phyloP scores from a whole-genome alignment of 2,329 filamentous ascomycete genomes.

The Sarocladium strictum region DNA sequence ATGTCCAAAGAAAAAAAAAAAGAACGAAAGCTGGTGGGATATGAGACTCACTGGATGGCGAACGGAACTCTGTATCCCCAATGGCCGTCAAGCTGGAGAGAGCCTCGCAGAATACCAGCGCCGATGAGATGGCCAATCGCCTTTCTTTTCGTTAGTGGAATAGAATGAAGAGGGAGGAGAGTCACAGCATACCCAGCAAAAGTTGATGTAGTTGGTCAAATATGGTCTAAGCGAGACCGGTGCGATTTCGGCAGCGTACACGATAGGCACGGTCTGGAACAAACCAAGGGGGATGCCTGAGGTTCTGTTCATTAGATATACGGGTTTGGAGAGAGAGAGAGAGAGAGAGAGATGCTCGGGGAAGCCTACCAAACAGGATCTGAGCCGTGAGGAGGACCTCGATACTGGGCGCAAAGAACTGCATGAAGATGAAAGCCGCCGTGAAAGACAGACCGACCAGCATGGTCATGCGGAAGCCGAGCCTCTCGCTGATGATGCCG shows the following conservation, averaged over 20 bases:
- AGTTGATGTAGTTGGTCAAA: conserved; percentile 12
- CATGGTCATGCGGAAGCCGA: conserved; percentile 29
- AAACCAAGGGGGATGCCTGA: conserved; percentile 9
- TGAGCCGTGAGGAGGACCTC: conserved; percentile 22
- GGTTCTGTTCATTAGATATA: no score
- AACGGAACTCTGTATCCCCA: conserved; percentile 12
- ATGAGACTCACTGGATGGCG: conserved; percentile 12
- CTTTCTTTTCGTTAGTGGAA: conserved; percentile 6
- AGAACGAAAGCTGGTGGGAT: background rate
- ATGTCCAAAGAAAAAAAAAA: no score
- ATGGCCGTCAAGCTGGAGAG: background rate
- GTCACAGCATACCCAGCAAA: conserved; percentile 9
- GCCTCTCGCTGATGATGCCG: conserved; percentile 31
- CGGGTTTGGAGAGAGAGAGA: no score
- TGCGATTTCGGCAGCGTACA: conserved; percentile 13
- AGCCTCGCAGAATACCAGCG: conserved; percentile 10
- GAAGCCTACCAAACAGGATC: conserved; percentile 22
- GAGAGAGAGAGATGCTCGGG: background rate
- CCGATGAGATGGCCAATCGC: conserved; percentile 12
- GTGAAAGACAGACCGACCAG: conserved; percentile 24
- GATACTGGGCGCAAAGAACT: conserved; percentile 24
- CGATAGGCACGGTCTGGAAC: conserved; percentile 13
- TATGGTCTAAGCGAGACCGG: conserved; percentile 13
- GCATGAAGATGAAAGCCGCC: conserved; percentile 29
- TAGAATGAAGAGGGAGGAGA: no score